Evolutionary conservation across 805 yeast species (phyloP).

Genomic region (Candida insectorum): DNA sequence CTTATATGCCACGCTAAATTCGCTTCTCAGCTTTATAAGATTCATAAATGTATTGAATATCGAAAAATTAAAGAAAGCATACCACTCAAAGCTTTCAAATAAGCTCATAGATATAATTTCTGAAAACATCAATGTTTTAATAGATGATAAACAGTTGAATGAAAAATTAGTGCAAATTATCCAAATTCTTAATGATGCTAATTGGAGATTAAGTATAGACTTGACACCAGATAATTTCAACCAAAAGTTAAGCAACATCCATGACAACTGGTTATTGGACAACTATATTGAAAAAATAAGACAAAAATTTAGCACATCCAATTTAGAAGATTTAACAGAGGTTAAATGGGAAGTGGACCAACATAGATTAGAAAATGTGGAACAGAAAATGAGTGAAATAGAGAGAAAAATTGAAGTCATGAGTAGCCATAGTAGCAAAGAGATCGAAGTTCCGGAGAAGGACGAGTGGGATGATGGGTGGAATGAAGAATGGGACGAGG

Average conservation of each 20-base stretch:
- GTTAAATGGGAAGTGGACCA: slow-evolving; percentile 13
- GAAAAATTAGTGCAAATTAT: slow-evolving; percentile 13
- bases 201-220: slow-evolving; percentile 25
- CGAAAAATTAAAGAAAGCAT: slow-evolving; percentile 20
- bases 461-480: slow-evolving; percentile 26
- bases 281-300: slow-evolving; percentile 30
- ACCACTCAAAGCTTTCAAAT: slow-evolving; percentile 22
- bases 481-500: slow-evolving; percentile 16
- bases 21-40: slow-evolving; percentile 23
- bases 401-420: slow-evolving; percentile 11
- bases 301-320: slow-evolving; percentile 13
- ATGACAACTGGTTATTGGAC: slow-evolving; percentile 30
- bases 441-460: slow-evolving; percentile 1
- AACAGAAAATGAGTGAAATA: slow-evolving; percentile 9
- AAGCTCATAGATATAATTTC: slow-evolving; percentile 26
- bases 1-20: slow-evolving; percentile 13
- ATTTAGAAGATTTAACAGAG: slow-evolving; percentile 11
- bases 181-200: slow-evolving; percentile 10
- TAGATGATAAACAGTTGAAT: slow-evolving; percentile 14
- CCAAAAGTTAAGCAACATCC: slow-evolving; percentile 23
- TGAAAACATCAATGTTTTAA: slow-evolving; percentile 23
- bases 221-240: slow-evolving; percentile 15
- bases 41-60: slow-evolving; percentile 26
- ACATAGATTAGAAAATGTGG: slow-evolving; percentile 8
- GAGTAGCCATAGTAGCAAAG: slow-evolving; percentile 2